A percentile compares a stretch with the other conserved stretches of the same genome.
These are phyloP conservation scores for Podila verticillata DNA, from an alignment of 192 early-diverging fungal species.

Conservation along the genomic window DNA sequence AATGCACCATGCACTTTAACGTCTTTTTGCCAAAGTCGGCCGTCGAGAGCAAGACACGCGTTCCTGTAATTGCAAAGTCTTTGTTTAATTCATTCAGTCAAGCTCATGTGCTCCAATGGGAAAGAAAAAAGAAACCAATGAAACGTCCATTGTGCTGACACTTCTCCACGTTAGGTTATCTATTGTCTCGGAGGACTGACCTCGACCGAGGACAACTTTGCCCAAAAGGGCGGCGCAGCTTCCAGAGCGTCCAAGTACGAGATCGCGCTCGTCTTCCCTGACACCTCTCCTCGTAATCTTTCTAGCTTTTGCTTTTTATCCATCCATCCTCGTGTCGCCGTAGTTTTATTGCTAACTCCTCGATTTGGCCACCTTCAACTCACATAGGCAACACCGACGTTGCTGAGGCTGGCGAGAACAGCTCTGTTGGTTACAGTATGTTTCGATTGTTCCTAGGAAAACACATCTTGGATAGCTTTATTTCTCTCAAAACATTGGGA, in stretches of 20 bases:
- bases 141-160: too few species aligned
- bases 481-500: too few species aligned
- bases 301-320: background rate
- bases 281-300: conserved; percentile 82
- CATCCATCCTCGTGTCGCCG: too few species aligned
- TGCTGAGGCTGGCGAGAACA: conserved; percentile 75
- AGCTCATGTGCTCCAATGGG: too few species aligned
- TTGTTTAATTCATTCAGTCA: background rate
- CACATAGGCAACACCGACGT: conserved; percentile 65
- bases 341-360: background rate
- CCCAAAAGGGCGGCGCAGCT: conserved; percentile 84
- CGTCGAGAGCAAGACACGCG: conserved; percentile 24
- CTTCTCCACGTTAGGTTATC: conserved; percentile 55
- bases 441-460: conserved; percentile 7
- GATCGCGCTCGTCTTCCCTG: conserved; percentile 84
- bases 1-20: conserved; percentile 81
- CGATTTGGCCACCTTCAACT: background rate
- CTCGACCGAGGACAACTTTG: conserved; percentile 89
- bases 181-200: conserved; percentile 88
- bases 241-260: conserved; percentile 68
- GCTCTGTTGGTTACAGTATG: conserved; percentile 74
- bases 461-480: background rate
- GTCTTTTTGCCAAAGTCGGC: conserved; percentile 75
- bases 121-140: too few species aligned
- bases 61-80: conserved; percentile 16